A percentile compares a stretch with the other conserved stretches of the same genome.
These are phyloP conservation scores for Neopestalotiopsis sp. DNA, from an alignment of 2,329 filamentous ascomycete species.

Conservation along the genomic window DNA sequence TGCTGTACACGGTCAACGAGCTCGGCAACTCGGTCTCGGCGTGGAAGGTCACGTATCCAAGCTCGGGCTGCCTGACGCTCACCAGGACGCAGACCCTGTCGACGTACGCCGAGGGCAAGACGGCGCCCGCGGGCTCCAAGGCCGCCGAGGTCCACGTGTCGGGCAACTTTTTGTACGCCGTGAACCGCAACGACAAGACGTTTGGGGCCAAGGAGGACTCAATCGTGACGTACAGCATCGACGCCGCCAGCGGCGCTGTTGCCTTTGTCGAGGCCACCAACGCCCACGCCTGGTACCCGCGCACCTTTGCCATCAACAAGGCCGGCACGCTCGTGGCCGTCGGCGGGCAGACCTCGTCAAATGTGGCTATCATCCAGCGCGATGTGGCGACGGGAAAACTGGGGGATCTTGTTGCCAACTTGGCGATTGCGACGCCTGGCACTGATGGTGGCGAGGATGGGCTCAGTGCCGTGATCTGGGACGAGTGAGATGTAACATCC, in stretches of 20 bases:
- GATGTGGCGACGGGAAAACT: slow-evolving; percentile 17
- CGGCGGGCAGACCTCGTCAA: slow-evolving; percentile 21
- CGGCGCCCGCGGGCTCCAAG: slow-evolving; percentile 51
- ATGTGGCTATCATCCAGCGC: slow-evolving; percentile 18
- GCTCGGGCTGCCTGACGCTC: slow-evolving; percentile 49
- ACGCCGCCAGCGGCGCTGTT: slow-evolving; percentile 12
- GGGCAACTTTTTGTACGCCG: slow-evolving; percentile 37
- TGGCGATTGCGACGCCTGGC: slow-evolving; percentile 20
- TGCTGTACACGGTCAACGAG: slow-evolving; percentile 53
- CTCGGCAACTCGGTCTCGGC: slow-evolving; percentile 54
- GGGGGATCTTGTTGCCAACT: slow-evolving; percentile 18
- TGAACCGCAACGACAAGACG: slow-evolving; percentile 21
- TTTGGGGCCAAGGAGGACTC: slow-evolving; percentile 20
- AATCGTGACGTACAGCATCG: slow-evolving; percentile 17
- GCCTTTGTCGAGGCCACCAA: slow-evolving; percentile 15
- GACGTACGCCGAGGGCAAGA: slow-evolving; percentile 46
- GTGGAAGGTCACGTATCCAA: slow-evolving; percentile 52
- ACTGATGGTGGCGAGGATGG: slow-evolving; percentile 22
- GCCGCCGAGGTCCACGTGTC: slow-evolving; percentile 59
- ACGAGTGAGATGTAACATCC: slow-evolving; percentile 14
- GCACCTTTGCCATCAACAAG: slow-evolving; percentile 20
- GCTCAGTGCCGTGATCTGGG: slow-evolving; percentile 21
- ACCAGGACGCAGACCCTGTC: slow-evolving; percentile 49
- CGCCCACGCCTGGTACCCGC: slow-evolving; percentile 19
- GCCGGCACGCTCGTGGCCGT: slow-evolving; percentile 18